Percentiles rank a stretch among this genome's conserved stretches.
These are phyloP conservation scores for Cryptococcus hybrid DNA, from an alignment of 1,284 basidiomycete genomes.

Conservation along the genomic window DNA sequence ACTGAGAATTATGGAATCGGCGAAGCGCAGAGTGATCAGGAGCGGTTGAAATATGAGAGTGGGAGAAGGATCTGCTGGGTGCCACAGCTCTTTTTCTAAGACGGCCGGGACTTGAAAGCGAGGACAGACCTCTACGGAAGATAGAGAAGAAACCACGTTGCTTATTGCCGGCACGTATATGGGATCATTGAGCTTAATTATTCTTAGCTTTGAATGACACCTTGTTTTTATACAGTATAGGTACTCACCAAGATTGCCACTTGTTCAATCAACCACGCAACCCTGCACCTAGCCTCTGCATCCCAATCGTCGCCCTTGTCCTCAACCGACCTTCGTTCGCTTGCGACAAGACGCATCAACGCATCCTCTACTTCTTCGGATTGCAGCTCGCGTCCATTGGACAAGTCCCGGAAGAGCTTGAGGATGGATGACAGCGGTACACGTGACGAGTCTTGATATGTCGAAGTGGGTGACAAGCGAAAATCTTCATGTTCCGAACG, in stretches of 20 bases:
- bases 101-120: too few species aligned
- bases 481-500: not conserved
- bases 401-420: not conserved
- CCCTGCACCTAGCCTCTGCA: slow-evolving; percentile 5
- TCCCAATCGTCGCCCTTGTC: slow-evolving; percentile 9
- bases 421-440: not conserved
- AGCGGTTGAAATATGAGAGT: too few species aligned
- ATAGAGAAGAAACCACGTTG: slow-evolving; percentile 8
- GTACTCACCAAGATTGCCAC: slow-evolving; percentile 13
- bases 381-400: not conserved
- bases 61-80: too few species aligned
- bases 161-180: slow-evolving; percentile 6
- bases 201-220: not conserved
- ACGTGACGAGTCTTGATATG: not conserved
- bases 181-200: slow-evolving; percentile 7
- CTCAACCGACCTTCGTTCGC: slow-evolving; percentile 5
- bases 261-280: slow-evolving; percentile 20
- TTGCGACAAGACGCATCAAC: slow-evolving; percentile 4
- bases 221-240: not conserved
- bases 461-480: slow-evolving; percentile 1
- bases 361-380: slow-evolving; percentile 3
- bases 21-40: too few species aligned
- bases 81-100: too few species aligned
- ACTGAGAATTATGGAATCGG: too few species aligned
- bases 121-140: not conserved